phyloP scores from a whole-genome alignment of 306 rosid species.

The Datisca glomerata region DNA sequence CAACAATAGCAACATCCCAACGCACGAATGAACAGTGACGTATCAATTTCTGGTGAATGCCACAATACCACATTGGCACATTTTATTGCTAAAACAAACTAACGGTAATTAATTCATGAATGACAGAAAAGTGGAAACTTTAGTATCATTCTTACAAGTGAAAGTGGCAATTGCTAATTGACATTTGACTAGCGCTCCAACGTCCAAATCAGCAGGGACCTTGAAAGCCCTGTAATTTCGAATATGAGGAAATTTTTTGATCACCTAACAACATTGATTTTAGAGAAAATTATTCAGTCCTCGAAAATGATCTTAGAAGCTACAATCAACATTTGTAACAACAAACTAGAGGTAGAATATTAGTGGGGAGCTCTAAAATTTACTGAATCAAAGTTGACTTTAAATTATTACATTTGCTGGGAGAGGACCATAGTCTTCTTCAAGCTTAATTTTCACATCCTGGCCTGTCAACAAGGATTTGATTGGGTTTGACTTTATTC shows the following conservation, averaged over 20 bases:
- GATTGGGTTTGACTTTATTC: constrained; percentile 3
- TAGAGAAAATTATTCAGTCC: constrained; percentile 5
- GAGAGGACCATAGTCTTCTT: constrained; percentile 53
- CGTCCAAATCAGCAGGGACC: constrained; percentile 43
- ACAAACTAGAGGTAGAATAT: background rate
- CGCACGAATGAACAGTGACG: too few relatives aligned
- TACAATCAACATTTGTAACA: constrained; percentile 5
- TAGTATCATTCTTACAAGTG: constrained; percentile 34
- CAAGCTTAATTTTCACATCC: constrained; percentile 62
- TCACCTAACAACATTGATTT: constrained; percentile 39
- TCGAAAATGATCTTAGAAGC: constrained; percentile 4
- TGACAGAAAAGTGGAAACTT: background rate
- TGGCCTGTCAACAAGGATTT: constrained; percentile 37
- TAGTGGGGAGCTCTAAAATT: background rate
- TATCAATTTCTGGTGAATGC: too few relatives aligned
- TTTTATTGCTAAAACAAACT: too few relatives aligned
- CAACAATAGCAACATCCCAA: too few relatives aligned
- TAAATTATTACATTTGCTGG: constrained; percentile 34
- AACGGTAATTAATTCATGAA: background rate
- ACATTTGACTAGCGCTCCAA: constrained; percentile 53
- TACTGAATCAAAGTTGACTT: background rate
- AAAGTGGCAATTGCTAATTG: constrained; percentile 56
- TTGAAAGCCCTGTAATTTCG: constrained; percentile 48
- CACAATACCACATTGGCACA: too few relatives aligned
- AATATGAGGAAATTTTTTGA: constrained; percentile 72